Conservation (phyloP, 192 early-diverging fungal genomes). For the Backusella luteola region DNA sequence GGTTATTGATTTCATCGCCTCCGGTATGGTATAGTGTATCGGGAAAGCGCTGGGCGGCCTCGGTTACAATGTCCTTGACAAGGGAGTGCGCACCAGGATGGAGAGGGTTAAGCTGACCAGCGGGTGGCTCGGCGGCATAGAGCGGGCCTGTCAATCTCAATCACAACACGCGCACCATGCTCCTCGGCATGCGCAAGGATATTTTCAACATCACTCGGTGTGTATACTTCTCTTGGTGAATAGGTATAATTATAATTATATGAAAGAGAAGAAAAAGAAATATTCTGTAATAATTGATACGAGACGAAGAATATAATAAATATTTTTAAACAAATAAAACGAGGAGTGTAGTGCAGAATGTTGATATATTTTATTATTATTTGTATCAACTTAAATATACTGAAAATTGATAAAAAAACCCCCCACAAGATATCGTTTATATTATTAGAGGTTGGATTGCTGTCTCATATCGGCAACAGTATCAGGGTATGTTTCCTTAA, state of each 20-base stretch:
- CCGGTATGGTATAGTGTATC: slow-evolving; percentile 78
- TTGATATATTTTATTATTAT: neutral
- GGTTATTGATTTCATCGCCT: slow-evolving; percentile 66
- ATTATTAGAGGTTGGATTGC: neutral
- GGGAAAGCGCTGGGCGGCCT: slow-evolving; percentile 59
- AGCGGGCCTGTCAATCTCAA: slow-evolving; percentile 85
- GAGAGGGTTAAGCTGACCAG: slow-evolving; percentile 76
- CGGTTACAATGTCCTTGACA: slow-evolving; percentile 58
- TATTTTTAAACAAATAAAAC: neutral
- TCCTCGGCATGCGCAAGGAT: slow-evolving; percentile 67
- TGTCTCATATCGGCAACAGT: slow-evolving; percentile 31
- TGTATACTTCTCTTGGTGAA: slow-evolving; percentile 61
- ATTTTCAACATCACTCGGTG: slow-evolving; percentile 59
- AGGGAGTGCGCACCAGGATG: slow-evolving; percentile 56
- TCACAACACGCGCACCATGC: slow-evolving; percentile 78
- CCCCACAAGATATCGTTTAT: neutral
- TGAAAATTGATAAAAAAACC: too few species aligned
- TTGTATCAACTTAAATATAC: too few species aligned
- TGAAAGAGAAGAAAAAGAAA: neutral
- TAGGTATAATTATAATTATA: slow-evolving; percentile 31
- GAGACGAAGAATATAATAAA: neutral
- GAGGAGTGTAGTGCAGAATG: neutral
- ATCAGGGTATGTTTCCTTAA: slow-evolving; percentile 19
- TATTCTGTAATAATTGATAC: neutral
- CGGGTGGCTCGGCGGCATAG: slow-evolving; percentile 75